Evolutionary conservation across 2,329 filamentous ascomycete species (phyloP).

Genomic region (Cadophora luteo-olivacea): DNA sequence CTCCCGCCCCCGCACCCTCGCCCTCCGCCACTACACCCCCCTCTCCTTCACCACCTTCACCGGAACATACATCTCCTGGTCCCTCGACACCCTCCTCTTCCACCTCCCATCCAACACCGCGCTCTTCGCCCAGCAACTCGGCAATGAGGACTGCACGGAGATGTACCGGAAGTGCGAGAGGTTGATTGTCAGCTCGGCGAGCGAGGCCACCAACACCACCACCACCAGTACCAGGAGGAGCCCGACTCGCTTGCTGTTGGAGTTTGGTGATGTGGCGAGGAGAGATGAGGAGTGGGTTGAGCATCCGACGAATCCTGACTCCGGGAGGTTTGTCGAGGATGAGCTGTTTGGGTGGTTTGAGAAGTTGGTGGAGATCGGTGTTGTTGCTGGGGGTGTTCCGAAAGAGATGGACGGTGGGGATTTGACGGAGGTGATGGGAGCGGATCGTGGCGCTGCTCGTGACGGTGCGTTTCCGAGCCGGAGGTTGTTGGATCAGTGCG

Average conservation of each 20-base stretch:
- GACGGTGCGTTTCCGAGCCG: neutral
- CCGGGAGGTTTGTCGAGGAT: neutral
- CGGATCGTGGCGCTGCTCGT: neutral
- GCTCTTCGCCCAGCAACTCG: neutral
- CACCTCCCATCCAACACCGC: neutral
- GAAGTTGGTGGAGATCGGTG: neutral
- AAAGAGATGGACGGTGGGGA: neutral
- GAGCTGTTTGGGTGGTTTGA: conserved; percentile 3
- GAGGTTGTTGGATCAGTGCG: neutral
- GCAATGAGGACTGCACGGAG: neutral
- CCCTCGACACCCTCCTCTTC: neutral
- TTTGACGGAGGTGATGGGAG: neutral
- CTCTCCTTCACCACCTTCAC: neutral
- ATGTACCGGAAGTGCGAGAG: neutral
- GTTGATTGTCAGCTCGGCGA: neutral
- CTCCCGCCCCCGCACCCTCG: neutral
- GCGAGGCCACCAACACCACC: too few relatives aligned
- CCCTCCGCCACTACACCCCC: neutral
- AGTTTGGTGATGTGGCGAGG: neutral
- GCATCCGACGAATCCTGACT: too few relatives aligned
- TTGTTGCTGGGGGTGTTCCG: too few relatives aligned
- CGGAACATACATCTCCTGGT: conserved; percentile 1
- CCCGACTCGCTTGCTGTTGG: neutral
- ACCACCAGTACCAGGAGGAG: too few relatives aligned
- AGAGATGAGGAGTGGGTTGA: neutral